phyloP scores from a whole-genome alignment of 1,284 basidiomycete genomes.

The Spongiforma sp. region DNA sequence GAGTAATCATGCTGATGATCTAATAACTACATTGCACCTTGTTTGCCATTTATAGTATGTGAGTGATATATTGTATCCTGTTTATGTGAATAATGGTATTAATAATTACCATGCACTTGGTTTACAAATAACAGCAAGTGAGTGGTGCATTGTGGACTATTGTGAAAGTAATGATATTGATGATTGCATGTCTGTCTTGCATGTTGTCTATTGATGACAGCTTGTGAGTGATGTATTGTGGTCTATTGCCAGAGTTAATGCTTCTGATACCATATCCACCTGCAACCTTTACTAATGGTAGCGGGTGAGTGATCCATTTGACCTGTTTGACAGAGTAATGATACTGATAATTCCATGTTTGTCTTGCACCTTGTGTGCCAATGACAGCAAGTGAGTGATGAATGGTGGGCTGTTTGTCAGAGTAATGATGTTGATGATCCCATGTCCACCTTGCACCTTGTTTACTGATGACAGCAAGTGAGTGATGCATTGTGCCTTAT shows the following conservation, averaged over 20 bases:
- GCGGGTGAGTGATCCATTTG: too few relatives aligned
- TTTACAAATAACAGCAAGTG: not conserved
- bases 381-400: not conserved
- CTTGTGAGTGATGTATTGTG: not conserved
- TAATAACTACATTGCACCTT: too few relatives aligned
- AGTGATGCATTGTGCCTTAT: not conserved
- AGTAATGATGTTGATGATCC: not conserved
- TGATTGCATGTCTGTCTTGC: not conserved
- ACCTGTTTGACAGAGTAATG: too few relatives aligned
- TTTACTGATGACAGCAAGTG: not conserved
- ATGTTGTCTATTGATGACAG: not conserved
- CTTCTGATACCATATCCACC: not conserved
- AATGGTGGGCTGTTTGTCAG: not conserved
- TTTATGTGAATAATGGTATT: too few relatives aligned
- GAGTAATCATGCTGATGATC: too few relatives aligned
- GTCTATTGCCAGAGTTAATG: not conserved
- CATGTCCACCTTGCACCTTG: not conserved
- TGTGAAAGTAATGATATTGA: not conserved
- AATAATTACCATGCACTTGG: too few relatives aligned
- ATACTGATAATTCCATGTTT: not conserved
- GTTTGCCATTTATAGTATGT: too few relatives aligned
- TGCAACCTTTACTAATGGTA: too few relatives aligned
- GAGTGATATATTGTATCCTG: too few relatives aligned
- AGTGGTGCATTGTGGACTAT: not conserved
- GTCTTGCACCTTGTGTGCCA: not conserved